Percentiles rank a stretch among this genome's conserved stretches.
Conservation (phyloP, 2,329 filamentous ascomycete species). For the Beauveria caledonica region DNA sequence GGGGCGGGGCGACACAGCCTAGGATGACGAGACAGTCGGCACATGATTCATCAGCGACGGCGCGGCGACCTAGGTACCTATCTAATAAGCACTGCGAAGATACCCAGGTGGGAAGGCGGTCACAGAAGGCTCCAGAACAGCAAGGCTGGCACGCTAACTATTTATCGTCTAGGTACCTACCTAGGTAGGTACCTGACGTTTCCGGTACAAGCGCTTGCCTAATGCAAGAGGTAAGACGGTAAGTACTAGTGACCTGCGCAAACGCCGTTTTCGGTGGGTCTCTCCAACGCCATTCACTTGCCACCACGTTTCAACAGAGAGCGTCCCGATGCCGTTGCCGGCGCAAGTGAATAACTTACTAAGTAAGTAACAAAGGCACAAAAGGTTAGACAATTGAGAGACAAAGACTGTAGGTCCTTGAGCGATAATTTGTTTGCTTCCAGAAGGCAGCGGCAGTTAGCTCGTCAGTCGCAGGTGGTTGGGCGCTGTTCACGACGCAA, state of each 20-base stretch:
- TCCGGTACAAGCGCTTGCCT: slow-evolving; percentile 16
- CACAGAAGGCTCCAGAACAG: slow-evolving; percentile 32
- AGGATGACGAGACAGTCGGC: slow-evolving; percentile 18
- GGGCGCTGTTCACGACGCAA: neutral
- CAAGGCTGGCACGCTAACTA: neutral
- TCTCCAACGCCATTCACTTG: neutral
- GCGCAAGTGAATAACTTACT: too few relatives aligned
- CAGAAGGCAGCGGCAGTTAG: neutral
- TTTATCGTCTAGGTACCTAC: too few relatives aligned
- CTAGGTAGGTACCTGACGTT: too few relatives aligned
- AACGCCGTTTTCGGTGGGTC: slow-evolving; percentile 8
- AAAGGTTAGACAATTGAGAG: neutral
- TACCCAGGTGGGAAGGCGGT: slow-evolving; percentile 9
- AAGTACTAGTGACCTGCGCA: slow-evolving; percentile 4
- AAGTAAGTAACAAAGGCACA: neutral
- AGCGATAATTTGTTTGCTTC: neutral
- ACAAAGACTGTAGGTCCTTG: too few relatives aligned
- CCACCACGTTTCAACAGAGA: neutral
- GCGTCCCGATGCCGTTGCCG: too few relatives aligned
- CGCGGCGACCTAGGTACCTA: neutral
- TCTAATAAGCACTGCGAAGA: too few relatives aligned
- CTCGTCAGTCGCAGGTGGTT: neutral
- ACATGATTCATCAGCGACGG: slow-evolving; percentile 32
- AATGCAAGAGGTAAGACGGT: neutral
- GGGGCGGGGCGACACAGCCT: slow-evolving; percentile 21